Conservation (phyloP, 2,329 filamentous ascomycete genomes). For the Alternaria solani region DNA sequence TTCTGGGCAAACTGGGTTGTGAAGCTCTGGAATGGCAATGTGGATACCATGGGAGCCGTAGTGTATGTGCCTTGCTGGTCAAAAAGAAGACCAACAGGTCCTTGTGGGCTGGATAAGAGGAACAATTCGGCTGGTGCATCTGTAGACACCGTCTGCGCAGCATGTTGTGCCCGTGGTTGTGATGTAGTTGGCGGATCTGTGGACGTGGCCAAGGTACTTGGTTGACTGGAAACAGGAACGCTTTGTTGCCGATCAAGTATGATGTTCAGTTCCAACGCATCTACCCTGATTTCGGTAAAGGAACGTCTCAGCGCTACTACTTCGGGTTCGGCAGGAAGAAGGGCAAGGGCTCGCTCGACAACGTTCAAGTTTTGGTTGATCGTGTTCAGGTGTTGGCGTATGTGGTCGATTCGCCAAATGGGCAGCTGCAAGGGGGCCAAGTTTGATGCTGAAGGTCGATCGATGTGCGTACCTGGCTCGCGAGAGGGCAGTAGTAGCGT, state of each 20-base stretch:
- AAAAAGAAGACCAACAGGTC: conserved; percentile 48
- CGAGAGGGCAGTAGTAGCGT: conserved; percentile 26
- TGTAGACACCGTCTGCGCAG: conserved; percentile 21
- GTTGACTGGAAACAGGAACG: conserved; percentile 1
- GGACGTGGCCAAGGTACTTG: background rate
- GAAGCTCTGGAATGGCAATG: conserved; percentile 42
- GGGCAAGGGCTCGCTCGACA: conserved; percentile 38
- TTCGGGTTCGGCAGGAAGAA: conserved; percentile 40
- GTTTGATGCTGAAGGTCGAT: background rate
- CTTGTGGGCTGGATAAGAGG: conserved; percentile 48
- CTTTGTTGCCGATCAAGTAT: conserved; percentile 28
- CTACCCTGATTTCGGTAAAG: conserved; percentile 36
- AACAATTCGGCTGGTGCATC: conserved; percentile 42
- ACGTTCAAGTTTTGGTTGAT: conserved; percentile 36
- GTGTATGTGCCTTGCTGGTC: conserved; percentile 47
- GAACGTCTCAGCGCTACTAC: conserved; percentile 40
- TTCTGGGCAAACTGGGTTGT: conserved; percentile 46
- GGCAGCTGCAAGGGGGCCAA: conserved; percentile 19
- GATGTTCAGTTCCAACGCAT: conserved; percentile 33
- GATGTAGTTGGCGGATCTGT: conserved; percentile 10
- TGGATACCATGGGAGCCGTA: conserved; percentile 40
- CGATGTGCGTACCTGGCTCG: conserved; percentile 7
- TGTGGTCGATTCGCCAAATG: conserved; percentile 40
- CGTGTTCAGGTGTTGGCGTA: conserved; percentile 37
- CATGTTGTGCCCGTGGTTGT: conserved; percentile 13